phyloP scores from a whole-genome alignment of 495 filamentous ascomycete genomes.

The Baudoinia panamericana region DNA sequence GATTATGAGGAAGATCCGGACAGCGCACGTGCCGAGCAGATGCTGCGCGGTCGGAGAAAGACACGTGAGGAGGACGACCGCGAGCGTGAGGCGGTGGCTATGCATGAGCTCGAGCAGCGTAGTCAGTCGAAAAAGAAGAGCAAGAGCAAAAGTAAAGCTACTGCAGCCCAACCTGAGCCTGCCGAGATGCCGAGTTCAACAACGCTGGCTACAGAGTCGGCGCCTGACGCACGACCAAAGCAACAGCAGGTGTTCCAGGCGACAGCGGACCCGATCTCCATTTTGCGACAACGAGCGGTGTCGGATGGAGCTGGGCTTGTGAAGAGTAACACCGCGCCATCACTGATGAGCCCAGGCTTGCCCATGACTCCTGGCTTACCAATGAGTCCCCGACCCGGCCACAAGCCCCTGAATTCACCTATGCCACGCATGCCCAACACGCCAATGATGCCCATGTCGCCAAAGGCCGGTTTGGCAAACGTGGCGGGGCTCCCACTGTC shows the following conservation, averaged over 20 bases:
- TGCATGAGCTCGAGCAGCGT: constrained; percentile 48
- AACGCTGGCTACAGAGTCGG: no score
- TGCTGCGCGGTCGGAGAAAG: constrained; percentile 56
- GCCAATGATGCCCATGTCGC: constrained; percentile 54
- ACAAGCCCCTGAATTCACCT: constrained; percentile 58
- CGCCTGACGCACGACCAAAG: no score
- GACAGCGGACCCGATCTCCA: constrained; percentile 5
- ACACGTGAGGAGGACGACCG: constrained; percentile 81
- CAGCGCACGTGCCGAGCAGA: constrained; percentile 18
- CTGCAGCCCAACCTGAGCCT: constrained; percentile 2
- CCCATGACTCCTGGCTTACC: constrained; percentile 83
- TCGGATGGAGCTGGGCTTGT: constrained; percentile 24
- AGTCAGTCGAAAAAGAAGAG: constrained; percentile 54
- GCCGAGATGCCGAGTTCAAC: not conserved
- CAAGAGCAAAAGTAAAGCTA: constrained; percentile 26
- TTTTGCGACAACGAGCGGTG: constrained; percentile 13
- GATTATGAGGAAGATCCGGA: constrained; percentile 72
- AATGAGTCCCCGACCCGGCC: constrained; percentile 73
- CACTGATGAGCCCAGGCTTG: constrained; percentile 72
- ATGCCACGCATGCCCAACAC: constrained; percentile 51
- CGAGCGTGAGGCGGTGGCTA: constrained; percentile 53
- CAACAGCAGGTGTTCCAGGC: constrained; percentile 1
- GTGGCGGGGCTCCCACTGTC: constrained; percentile 51
- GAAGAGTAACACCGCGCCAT: constrained; percentile 33
- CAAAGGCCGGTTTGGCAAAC: constrained; percentile 40